phyloP scores from a whole-genome alignment of 371 early-diverging fungal species.

The Mortierella sp. region DNA sequence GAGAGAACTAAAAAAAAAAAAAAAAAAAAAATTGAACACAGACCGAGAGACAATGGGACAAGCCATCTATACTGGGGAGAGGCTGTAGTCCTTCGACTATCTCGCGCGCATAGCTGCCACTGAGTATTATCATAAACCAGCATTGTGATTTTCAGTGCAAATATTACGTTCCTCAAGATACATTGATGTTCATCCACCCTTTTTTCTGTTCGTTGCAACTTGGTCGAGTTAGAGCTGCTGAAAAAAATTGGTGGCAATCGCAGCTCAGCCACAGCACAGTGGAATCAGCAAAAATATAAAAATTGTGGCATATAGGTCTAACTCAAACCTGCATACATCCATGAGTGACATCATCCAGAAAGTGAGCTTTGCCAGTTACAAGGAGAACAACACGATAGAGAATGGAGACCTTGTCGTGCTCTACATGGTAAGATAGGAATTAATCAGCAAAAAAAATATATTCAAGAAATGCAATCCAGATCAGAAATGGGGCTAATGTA shows the following conservation, averaged over 20 bases:
- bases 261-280: not conserved
- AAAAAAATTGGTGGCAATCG: not conserved
- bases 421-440: constrained; percentile 59
- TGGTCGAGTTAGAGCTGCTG: too few species aligned
- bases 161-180: too few species aligned
- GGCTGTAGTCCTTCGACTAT: too few species aligned
- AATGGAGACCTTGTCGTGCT: constrained; percentile 69
- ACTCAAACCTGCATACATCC: not conserved
- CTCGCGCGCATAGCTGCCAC: too few species aligned
- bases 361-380: constrained; percentile 23
- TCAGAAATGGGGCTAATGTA: not conserved
- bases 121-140: too few species aligned
- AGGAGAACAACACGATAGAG: constrained; percentile 56
- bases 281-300: not conserved
- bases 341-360: not conserved
- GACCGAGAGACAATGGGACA: too few species aligned
- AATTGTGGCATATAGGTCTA: not conserved
- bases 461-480: not conserved
- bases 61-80: too few species aligned
- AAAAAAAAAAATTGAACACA: too few species aligned
- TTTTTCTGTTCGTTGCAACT: not conserved
- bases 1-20: not conserved
- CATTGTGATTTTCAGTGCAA: too few species aligned
- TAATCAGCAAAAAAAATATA: not conserved
- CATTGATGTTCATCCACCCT: not conserved